Evolutionary conservation across 139 green algal species (phyloP), one percentile per base, ranked within the genome.

Genomic region (Chlorella ohadii): DNA sequence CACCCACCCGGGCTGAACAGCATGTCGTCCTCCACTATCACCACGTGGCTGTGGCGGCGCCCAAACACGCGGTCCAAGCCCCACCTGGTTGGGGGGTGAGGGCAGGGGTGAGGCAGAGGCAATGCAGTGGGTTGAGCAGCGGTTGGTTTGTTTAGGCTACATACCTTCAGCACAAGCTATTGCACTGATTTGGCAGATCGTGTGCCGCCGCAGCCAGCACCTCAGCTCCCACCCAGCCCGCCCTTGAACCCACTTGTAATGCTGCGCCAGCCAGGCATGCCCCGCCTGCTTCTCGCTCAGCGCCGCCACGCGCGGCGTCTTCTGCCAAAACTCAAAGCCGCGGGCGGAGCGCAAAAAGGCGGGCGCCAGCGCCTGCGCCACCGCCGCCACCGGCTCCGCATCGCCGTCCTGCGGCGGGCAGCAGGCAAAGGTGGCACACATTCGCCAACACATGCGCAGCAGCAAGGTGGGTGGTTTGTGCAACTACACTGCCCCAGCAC

Each of bases 11-110:
- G 78, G 73, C 81, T 88, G 84, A 90, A 90, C 7, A 87, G 66
- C 89, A 92, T 92, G 85, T 93, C 87, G 56, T 92, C 89, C 85
- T 92, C 89, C 31, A 91, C 68, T 17, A 92, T 83, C 64, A 92
- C 86, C 47, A 64, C 79, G 75, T 88, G 85, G 55, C 75, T 87
- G 84, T 92, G 88, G 19, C 47, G 19, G 16, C 66, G 17, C 76
- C 86, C 27, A n/a, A 92, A 90, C 15, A 87, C 72, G 0, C 72
- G 41, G 19, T 86, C 77, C 64, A 92, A 56, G 20, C 83, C 88
- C 83, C 86, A 55, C 44, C 44, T 55, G 44, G 7, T 55, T 55
- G 44, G 7, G 44, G 44, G 7, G 11, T 6, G 7, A 55, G 44
- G 44, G 44, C 11, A 55, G 6, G 44, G 44, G 44, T 11, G 11